Evolutionary conservation across 257 asterid genomes (phyloP).

Genomic region (Fraxinus anomala): DNA sequence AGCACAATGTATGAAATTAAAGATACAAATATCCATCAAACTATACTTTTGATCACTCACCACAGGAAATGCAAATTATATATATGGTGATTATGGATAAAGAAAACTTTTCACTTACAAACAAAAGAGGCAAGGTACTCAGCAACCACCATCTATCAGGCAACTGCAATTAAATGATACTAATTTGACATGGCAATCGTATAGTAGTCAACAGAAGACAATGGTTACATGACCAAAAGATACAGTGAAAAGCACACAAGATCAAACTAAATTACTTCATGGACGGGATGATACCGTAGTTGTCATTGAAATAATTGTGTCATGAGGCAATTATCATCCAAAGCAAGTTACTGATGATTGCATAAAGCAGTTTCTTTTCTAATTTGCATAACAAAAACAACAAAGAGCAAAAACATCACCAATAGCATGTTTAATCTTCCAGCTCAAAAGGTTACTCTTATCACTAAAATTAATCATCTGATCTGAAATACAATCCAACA

Average conservation of each 20-base stretch:
- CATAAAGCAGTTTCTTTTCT: not conserved
- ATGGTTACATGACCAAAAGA: slow-evolving; percentile 8
- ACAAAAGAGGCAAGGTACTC: slow-evolving; percentile 19
- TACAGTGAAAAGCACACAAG: slow-evolving; percentile 8
- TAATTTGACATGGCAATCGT: slow-evolving; percentile 12
- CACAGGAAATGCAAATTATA: slow-evolving; percentile 17
- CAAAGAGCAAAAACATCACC: not conserved
- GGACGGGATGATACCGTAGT: not conserved
- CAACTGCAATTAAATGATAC: slow-evolving; percentile 17
- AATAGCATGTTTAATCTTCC: not conserved
- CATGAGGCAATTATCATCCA: not conserved
- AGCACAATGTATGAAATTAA: slow-evolving; percentile 14
- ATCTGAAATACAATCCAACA: not conserved
- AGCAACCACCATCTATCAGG: slow-evolving; percentile 23
- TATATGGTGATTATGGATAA: not conserved
- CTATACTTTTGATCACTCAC: slow-evolving; percentile 17
- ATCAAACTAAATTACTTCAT: not conserved
- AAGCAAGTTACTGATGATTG: not conserved
- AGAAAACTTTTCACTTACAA: slow-evolving; percentile 8
- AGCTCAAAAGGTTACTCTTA: not conserved
- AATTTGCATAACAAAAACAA: not conserved
- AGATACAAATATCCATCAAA: slow-evolving; percentile 18
- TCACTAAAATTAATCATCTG: not conserved
- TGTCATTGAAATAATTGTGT: not conserved
- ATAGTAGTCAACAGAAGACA: slow-evolving; percentile 15